Conservation (phyloP, 371 early-diverging fungal genomes). For the Mortierella sp. region DNA sequence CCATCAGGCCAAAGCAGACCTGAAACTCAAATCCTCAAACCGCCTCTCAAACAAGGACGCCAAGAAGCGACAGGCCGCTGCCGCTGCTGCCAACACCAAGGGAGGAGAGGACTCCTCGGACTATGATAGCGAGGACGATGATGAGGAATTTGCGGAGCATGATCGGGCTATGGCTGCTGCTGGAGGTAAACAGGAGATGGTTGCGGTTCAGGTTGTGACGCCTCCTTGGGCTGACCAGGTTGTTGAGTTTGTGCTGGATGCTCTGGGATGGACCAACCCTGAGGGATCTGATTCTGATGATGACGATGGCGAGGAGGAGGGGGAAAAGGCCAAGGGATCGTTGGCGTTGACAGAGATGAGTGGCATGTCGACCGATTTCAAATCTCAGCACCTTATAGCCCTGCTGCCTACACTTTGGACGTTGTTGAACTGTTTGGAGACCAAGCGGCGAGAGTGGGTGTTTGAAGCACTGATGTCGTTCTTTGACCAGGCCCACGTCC, state of each 20-base stretch:
- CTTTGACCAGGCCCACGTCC: conserved; percentile 42
- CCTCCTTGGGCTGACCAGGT: conserved; percentile 69
- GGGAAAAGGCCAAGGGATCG: conserved; percentile 14
- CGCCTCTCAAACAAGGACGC: conserved; percentile 40
- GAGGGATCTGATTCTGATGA: conserved; percentile 18
- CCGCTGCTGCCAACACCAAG: conserved; percentile 4
- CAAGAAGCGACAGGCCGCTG: conserved; percentile 30
- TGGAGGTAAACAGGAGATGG: conserved; percentile 9
- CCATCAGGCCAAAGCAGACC: conserved; percentile 7
- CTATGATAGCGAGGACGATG: conserved; percentile 46
- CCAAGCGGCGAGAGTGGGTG: conserved; percentile 57
- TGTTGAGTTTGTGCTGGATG: conserved; percentile 65
- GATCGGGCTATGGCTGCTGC: conserved; percentile 6
- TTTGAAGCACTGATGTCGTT: conserved; percentile 58
- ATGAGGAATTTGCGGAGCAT: background rate
- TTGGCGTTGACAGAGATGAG: conserved; percentile 30
- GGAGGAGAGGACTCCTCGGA: conserved; percentile 6
- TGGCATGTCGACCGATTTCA: conserved; percentile 58
- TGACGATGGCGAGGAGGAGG: background rate
- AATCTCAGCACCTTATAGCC: conserved; percentile 63
- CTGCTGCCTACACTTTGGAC: conserved; percentile 74
- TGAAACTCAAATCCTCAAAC: conserved; percentile 30
- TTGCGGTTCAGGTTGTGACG: conserved; percentile 41
- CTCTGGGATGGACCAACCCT: conserved; percentile 61
- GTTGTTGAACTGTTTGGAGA: conserved; percentile 66